Percentiles rank a stretch among this genome's conserved stretches.
Conservation (phyloP, 345 rosid species). For the Populus deltoides region DNA sequence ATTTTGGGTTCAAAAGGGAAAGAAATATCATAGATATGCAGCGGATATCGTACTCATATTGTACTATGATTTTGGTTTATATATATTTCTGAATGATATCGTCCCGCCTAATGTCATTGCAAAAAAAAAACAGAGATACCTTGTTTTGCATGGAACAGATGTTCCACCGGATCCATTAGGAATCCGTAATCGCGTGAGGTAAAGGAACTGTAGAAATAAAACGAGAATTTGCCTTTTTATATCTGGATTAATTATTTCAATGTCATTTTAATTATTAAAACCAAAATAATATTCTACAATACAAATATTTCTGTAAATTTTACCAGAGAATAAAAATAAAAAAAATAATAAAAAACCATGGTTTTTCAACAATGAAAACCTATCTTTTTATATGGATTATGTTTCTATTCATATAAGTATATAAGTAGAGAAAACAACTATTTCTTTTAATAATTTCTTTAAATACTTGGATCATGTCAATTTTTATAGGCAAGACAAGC, state of each 20-base stretch:
- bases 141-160: neutral
- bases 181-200: neutral
- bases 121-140: neutral
- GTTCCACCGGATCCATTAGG: neutral
- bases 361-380: no score
- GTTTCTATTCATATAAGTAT: no score
- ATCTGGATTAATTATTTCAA: no score
- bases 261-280: no score
- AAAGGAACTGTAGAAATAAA: neutral
- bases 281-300: no score
- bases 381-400: no score
- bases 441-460: rapidly evolving
- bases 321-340: rapidly evolving
- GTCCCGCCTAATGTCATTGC: neutral
- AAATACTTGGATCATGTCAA: no score
- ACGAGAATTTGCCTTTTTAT: no score
- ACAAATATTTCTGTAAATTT: no score
- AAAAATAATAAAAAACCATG: no score
- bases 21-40: neutral
- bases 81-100: neutral
- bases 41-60: neutral
- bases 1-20: neutral
- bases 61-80: constrained; percentile 1
- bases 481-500: no score
- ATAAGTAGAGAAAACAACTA: no score